Base-by-base conservation (phyloP, 2,329 filamentous ascomycete species). In the Sporothrix brasiliensis region DNA sequence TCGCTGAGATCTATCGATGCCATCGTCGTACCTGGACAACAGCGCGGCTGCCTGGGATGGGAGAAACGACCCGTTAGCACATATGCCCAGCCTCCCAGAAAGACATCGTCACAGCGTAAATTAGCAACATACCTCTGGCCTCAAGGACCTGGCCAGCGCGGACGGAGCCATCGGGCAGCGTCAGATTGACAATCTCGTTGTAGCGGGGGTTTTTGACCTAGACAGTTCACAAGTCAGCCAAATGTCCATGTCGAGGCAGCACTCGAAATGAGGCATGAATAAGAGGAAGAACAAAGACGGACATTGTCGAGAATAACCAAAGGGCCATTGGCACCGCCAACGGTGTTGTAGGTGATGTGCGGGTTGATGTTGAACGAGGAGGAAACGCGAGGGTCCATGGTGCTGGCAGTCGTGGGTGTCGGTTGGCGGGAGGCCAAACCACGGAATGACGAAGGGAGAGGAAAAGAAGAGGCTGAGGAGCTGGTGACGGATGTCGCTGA, bases 231-330 rank as follows among this genome's bases (percentile, higher is more conserved):
- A n/a, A 14, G 56, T 65, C 50, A 67, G 50, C 21, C 50, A 54
- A 6, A 24, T 41, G 47, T 11, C n/a, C 19, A 50, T 24, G 30
- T 0, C 7, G 61, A 65, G 14, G 19, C 30, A 34, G 10, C 6
- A 50, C 3, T 50, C 19, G 19, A 5, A 21, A 50, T 66, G n/a
- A 52, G 73, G 63, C 70, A 39, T 63, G 30, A 44, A 3, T 9
- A 34, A 16, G 39, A 27, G 49, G 39, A 4, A 19, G 73, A 60
- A 71, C 30, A 21, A 21, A 30, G 63, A 66, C 89, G 76, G 81
- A 97, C 94, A 88, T 97, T 96, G 80, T 98, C 95, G 76, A 99
- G 88, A 79, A 99, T 94, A 79, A 99, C 95, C 82, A 99, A 88
- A 77, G 95, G 95, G 72, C 95, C 95, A 84, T 99, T 99, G 83